Evolutionary conservation across 768 basidiomycete genomes (phyloP).

Genomic region (Hemileccinum impolitum): DNA sequence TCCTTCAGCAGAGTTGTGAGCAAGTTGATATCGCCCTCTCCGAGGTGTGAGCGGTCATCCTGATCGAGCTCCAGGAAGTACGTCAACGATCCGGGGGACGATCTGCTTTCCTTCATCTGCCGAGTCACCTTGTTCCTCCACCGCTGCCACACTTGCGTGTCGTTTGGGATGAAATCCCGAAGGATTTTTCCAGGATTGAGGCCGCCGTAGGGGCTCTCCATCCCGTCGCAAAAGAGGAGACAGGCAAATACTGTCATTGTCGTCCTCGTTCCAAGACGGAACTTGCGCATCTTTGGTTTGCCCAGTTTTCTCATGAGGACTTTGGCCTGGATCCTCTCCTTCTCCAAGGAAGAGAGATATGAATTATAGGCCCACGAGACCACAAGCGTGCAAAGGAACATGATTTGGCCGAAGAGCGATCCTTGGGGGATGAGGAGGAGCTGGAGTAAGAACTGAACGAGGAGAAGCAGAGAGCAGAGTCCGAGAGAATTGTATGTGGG

Average conservation of each 20-base stretch:
- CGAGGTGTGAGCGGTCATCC: conserved; percentile 8
- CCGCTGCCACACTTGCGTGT: conserved; percentile 22
- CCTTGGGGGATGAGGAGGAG: conserved; percentile 35
- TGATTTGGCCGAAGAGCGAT: conserved; percentile 32
- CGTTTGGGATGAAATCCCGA: conserved; percentile 20
- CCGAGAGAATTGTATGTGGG: conserved; percentile 22
- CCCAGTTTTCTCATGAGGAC: conserved; percentile 17
- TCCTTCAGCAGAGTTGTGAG: conserved; percentile 17
- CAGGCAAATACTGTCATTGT: conserved; percentile 23
- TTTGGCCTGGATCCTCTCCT: conserved; percentile 25
- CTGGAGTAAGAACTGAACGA: conserved; percentile 33
- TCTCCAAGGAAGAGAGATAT: conserved; percentile 37
- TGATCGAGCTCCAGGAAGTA: conserved; percentile 3
- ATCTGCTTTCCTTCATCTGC: conserved; percentile 13
- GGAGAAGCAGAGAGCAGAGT: conserved; percentile 30
- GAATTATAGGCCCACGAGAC: conserved; percentile 37
- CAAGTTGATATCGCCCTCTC: conserved; percentile 8
- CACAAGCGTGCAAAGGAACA: conserved; percentile 32
- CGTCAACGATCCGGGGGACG: not conserved
- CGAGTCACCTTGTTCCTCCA: conserved; percentile 23
- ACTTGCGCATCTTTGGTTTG: conserved; percentile 16
- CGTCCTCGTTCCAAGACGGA: conserved; percentile 21
- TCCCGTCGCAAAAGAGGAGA: conserved; percentile 23
- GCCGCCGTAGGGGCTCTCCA: conserved; percentile 13
- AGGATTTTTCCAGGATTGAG: conserved; percentile 16